Base-by-base conservation (phyloP, 2,329 filamentous ascomycete genomes). In the Cladophialophora immunda region DNA sequence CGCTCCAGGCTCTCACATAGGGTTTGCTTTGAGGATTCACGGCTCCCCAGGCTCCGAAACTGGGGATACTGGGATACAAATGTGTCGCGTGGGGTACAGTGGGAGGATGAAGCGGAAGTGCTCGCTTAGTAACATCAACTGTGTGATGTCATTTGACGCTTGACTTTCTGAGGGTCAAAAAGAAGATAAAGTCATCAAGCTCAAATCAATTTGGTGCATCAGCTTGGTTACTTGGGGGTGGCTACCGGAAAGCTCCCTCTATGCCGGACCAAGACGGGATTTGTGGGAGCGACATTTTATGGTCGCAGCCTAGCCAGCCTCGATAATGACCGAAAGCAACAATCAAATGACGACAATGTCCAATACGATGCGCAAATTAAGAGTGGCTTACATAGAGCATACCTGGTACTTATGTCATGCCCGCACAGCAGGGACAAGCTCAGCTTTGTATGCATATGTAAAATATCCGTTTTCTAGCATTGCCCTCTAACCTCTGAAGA, bases 121-220 rank as follows among this genome's bases (percentile, higher is more conserved):
- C 4, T 59, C 34, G 59, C 59, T 62, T 62, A 62, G 59, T 62
- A 47, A 62, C 59, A 17, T 17, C 22, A 22, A 7, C 2, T 34
- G 32, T 19, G 59, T 55, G 47, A 55, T 55, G 59, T 62, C 59
- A 62, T 9, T 47, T 11, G 11, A 17, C 19, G 53, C 57, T 58
- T 36, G 56, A 22, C 41, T 47, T 9, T 47, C n/a, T 47, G 5
- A 17, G 8, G 38, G 15, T 3, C 15, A 7, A 7, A 7, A n/a
- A 17, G 4, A 22, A 22, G 41, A 22, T 6, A 22, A 22, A 47
- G n/a, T 22, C 41, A 47, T 25, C 41, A 47, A 47, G n/a, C 5
- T 47, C n/a, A 8, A 47, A 47, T 22, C 8, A 11, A 47, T 47
- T 47, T 3, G 41, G 41, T 22, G 41, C 34, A 47, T 47, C 41